A percentile compares a stretch with the other conserved stretches of the same genome.
phyloP scores from a whole-genome alignment of 768 basidiomycete species.

The Trametes sanguinea region DNA sequence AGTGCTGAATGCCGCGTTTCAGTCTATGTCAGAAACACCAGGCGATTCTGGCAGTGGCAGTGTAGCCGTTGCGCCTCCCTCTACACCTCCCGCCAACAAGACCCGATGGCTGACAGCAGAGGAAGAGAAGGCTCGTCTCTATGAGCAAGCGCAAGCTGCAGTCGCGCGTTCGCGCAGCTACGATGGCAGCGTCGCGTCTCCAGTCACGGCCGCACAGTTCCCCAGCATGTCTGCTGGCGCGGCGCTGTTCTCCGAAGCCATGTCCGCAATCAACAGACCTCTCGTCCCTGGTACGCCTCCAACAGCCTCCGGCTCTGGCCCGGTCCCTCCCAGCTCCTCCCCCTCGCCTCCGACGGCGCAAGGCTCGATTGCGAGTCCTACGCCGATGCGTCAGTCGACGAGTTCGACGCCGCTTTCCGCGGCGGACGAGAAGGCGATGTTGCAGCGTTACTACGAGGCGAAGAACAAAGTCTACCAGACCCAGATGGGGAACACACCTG shows the following conservation, averaged over 20 bases:
- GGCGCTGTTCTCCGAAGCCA: slow-evolving; percentile 47
- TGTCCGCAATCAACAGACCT: slow-evolving; percentile 40
- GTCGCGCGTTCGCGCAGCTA: slow-evolving; percentile 58
- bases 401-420: slow-evolving; percentile 44
- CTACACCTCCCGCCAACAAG: slow-evolving; percentile 19
- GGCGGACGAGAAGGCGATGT: slow-evolving; percentile 73
- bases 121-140: slow-evolving; percentile 75
- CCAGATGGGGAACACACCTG: slow-evolving; percentile 37
- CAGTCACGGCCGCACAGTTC: slow-evolving; percentile 2
- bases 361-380: background rate
- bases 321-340: background rate
- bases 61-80: background rate
- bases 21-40: background rate
- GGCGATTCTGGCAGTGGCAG: background rate
- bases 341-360: slow-evolving; percentile 28
- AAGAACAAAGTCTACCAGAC: slow-evolving; percentile 68
- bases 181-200: slow-evolving; percentile 29
- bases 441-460: slow-evolving; percentile 69
- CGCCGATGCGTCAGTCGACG: slow-evolving; percentile 13
- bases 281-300: slow-evolving; percentile 9
- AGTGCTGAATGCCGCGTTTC: background rate
- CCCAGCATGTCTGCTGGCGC: slow-evolving; percentile 42
- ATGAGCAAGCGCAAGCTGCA: slow-evolving; percentile 65
- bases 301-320: slow-evolving; percentile 1
- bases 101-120: slow-evolving; percentile 67